Conservation (phyloP, 352 stramenopile genomes). For the Pythium phragmiticola region DNA sequence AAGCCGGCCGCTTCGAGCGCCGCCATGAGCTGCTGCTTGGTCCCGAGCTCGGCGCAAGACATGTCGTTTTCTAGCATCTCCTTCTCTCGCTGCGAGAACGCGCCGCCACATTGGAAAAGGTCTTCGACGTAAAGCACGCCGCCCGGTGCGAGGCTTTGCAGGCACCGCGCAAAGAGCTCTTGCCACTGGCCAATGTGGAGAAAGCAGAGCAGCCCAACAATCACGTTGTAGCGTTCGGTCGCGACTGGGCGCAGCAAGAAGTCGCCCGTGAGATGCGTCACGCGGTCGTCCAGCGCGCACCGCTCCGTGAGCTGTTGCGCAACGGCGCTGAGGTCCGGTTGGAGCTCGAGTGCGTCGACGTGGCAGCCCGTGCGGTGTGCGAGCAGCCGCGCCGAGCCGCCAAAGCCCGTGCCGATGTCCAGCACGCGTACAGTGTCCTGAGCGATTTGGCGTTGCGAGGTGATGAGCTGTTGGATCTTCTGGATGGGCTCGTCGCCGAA, state of each 20-base stretch:
- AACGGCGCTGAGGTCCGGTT: slow-evolving; percentile 66
- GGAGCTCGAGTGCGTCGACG: slow-evolving; percentile 76
- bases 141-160: slow-evolving; percentile 51
- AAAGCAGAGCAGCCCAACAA: slow-evolving; percentile 74
- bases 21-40: slow-evolving; percentile 35
- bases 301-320: slow-evolving; percentile 55
- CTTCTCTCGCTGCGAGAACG: slow-evolving; percentile 49
- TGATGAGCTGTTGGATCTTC: slow-evolving; percentile 45
- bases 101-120: slow-evolving; percentile 50
- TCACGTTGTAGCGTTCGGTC: slow-evolving; percentile 43
- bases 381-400: slow-evolving; percentile 83
- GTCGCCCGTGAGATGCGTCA: slow-evolving; percentile 63
- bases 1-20: slow-evolving; percentile 55
- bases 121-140: slow-evolving; percentile 80
- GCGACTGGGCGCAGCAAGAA: slow-evolving; percentile 46
- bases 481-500: slow-evolving; percentile 59
- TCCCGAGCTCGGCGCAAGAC: slow-evolving; percentile 55
- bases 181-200: slow-evolving; percentile 71
- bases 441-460: background rate
- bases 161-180: slow-evolving; percentile 59
- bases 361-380: slow-evolving; percentile 62
- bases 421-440: slow-evolving; percentile 45
- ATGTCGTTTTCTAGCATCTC: slow-evolving; percentile 56
- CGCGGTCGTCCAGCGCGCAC: slow-evolving; percentile 43
- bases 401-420: slow-evolving; percentile 89